phyloP scores from a whole-genome alignment of 2,329 filamentous ascomycete species.

The Parastagonospora nodorum region DNA sequence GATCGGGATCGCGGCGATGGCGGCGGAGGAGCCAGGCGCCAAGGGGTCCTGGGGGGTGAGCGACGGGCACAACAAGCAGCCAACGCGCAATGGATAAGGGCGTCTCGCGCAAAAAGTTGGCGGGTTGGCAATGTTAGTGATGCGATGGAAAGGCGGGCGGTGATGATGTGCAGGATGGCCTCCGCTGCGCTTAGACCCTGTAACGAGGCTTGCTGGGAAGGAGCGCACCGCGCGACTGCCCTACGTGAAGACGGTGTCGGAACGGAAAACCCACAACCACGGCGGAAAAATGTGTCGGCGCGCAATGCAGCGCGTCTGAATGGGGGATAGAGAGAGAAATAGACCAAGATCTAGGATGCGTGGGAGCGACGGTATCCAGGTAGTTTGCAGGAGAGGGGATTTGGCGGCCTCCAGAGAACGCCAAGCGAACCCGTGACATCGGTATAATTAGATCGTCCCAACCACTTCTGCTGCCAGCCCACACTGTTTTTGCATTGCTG shows the following conservation, averaged over 20 bases:
- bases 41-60: neutral
- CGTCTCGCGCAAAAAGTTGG: neutral
- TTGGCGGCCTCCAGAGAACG: conserved; percentile 4
- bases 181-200: conserved; percentile 1
- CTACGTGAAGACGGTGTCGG: neutral
- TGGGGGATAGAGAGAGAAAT: neutral
- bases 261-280: conserved; percentile 13
- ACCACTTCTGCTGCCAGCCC: conserved; percentile 11
- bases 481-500: neutral
- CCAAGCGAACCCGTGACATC: conserved; percentile 18
- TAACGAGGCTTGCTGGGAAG: conserved; percentile 2
- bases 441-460: conserved; percentile 13
- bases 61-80: conserved; percentile 1
- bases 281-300: conserved; percentile 6
- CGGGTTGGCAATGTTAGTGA: neutral
- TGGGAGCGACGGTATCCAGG: conserved; percentile 4
- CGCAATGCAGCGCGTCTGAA: conserved; percentile 10
- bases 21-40: conserved; percentile 21
- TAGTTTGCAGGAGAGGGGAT: conserved; percentile 5
- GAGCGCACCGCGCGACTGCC: neutral
- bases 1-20: conserved; percentile 13
- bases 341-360: conserved; percentile 1
- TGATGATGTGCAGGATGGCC: neutral
- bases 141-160: conserved; percentile 1
- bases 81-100: neutral